Evolutionary conservation across 441 rosid genomes (phyloP).

Genomic region (Mallotus japonicus): DNA sequence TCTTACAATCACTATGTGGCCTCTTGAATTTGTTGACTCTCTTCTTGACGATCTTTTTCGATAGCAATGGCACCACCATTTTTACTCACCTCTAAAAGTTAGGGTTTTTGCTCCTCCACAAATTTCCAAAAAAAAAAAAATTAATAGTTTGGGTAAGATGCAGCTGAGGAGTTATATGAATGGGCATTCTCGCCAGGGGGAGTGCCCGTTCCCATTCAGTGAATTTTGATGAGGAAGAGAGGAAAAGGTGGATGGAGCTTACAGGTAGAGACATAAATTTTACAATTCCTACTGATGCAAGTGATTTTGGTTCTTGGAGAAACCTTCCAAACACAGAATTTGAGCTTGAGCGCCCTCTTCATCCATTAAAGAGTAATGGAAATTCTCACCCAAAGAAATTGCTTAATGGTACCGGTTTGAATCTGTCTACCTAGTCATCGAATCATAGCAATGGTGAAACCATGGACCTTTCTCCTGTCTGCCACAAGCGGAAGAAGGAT

Average conservation of each 20-base stretch:
- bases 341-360: conserved; percentile 59
- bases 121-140: too few species aligned
- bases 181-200: conserved; percentile 86
- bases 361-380: conserved; percentile 41
- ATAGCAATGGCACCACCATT: too few species aligned
- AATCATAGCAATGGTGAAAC: conserved; percentile 54
- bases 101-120: too few species aligned
- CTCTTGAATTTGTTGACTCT: too few species aligned
- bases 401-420: conserved; percentile 64
- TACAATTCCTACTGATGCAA: conserved; percentile 63
- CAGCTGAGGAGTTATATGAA: conserved; percentile 91
- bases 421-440: conserved; percentile 68
- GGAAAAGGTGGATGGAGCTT: conserved; percentile 74
- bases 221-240: conserved; percentile 62
- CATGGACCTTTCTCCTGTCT: conserved; percentile 39
- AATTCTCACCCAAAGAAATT: conserved; percentile 45
- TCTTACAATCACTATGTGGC: too few species aligned
- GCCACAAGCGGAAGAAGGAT: conserved; percentile 67
- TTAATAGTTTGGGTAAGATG: conserved; percentile 82
- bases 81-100: too few species aligned
- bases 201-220: conserved; percentile 80
- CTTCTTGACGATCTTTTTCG: too few species aligned
- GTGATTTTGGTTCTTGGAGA: conserved; percentile 82
- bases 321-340: conserved; percentile 64
- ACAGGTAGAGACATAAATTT: conserved; percentile 77